A percentile compares a stretch with the other conserved stretches of the same genome.
Conservation (phyloP, 257 asterid genomes). For the Eustoma russellianum region DNA sequence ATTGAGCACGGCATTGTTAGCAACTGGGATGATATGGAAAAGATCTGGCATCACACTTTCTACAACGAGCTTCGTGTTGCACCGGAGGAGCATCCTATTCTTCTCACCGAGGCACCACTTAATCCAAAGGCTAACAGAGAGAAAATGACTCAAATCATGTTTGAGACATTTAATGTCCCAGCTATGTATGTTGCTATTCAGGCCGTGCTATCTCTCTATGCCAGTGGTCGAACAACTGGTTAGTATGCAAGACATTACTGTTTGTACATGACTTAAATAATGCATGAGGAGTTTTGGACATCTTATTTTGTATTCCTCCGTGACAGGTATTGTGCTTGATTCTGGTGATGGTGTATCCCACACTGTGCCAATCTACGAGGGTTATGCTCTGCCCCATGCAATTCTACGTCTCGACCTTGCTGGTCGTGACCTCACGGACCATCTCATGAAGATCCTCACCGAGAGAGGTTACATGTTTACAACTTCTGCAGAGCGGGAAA, state of each 20-base stretch:
- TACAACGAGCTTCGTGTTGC: conserved; percentile 49
- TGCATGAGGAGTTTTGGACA: too few species aligned
- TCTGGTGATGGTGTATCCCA: conserved; percentile 51
- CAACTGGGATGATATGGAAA: conserved; percentile 49
- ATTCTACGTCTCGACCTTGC: conserved; percentile 45
- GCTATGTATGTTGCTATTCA: conserved; percentile 49
- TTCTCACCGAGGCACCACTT: conserved; percentile 46
- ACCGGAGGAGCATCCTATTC: conserved; percentile 44
- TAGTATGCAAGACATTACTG: conserved; percentile 3
- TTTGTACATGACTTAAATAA: background rate
- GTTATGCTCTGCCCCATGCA: conserved; percentile 43
- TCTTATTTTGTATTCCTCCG: background rate
- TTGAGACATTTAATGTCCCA: conserved; percentile 39
- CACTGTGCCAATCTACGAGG: conserved; percentile 43
- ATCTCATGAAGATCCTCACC: conserved; percentile 39
- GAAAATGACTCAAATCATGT: conserved; percentile 48
- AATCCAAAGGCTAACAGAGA: conserved; percentile 46
- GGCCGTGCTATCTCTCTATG: conserved; percentile 46
- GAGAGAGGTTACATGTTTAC: conserved; percentile 53
- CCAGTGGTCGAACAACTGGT: conserved; percentile 50
- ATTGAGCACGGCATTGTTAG: conserved; percentile 43
- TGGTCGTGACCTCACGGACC: conserved; percentile 43
- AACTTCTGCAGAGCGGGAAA: conserved; percentile 47
- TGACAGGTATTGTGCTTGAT: conserved; percentile 39
- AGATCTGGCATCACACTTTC: conserved; percentile 49